Evolutionary conservation across 108 stramenopile genomes (phyloP).

Genomic region (Cyclotella distinguenda): DNA sequence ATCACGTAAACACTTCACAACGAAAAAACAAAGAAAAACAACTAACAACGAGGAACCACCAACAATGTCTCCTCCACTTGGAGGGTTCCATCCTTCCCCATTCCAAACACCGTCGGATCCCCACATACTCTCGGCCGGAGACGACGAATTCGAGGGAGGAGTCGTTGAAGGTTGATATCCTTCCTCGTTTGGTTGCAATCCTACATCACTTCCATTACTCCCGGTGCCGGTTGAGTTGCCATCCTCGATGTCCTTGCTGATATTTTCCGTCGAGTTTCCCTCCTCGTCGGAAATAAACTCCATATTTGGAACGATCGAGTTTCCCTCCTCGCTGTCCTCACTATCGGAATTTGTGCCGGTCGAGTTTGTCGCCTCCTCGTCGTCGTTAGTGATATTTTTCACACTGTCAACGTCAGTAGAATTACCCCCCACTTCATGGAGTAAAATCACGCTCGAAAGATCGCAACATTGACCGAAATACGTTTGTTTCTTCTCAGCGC

Average conservation of each 20-base stretch:
- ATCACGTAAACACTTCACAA: too few relatives aligned
- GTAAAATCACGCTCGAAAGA: constrained; percentile 2
- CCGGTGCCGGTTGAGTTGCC: not conserved
- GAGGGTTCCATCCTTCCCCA: constrained; percentile 10
- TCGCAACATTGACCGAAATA: constrained; percentile 32
- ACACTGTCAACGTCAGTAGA: too few relatives aligned
- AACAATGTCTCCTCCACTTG: not conserved
- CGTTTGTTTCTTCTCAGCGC: constrained; percentile 14
- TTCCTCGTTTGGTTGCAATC: not conserved
- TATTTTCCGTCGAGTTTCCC: too few relatives aligned
- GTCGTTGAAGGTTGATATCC: not conserved
- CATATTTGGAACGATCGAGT: too few relatives aligned
- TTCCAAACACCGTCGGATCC: not conserved
- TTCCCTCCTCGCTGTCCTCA: not conserved
- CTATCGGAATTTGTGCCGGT: too few relatives aligned
- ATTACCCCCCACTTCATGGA: too few relatives aligned
- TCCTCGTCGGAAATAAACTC: too few relatives aligned
- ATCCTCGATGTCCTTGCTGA: not conserved
- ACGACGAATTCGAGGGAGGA: not conserved
- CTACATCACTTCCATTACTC: not conserved
- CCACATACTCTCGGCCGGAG: not conserved
- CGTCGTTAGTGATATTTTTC: too few relatives aligned
- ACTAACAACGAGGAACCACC: not conserved
- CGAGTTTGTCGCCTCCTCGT: too few relatives aligned
- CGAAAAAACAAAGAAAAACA: not conserved